Evolutionary conservation across 345 rosid species (phyloP).

Genomic region (Rhodamnia rubescens): DNA sequence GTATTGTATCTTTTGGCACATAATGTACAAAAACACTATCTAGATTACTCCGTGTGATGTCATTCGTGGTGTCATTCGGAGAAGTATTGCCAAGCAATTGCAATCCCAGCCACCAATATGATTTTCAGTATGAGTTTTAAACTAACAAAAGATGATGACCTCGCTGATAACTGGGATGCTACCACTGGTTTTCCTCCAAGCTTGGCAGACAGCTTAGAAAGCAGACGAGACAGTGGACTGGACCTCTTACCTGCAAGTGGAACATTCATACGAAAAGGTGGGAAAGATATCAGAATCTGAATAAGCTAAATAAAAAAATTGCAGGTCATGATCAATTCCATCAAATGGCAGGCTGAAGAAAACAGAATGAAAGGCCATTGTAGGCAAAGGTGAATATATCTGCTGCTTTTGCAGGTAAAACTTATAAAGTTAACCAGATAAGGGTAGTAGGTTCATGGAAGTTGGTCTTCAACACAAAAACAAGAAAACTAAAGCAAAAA

Average conservation of each 20-base stretch:
- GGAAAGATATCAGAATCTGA: background rate
- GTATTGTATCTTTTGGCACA: constrained; percentile 4
- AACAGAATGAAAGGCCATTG: background rate
- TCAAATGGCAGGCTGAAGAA: background rate
- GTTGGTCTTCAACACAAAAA: background rate
- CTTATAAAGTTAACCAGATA: background rate
- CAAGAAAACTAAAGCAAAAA: background rate
- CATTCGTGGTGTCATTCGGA: constrained; percentile 13
- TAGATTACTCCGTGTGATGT: background rate
- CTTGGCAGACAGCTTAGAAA: constrained; percentile 41
- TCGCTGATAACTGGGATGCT: constrained; percentile 4
- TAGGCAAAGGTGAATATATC: background rate
- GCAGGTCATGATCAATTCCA: background rate
- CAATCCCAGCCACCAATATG: constrained; percentile 46
- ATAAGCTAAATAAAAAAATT: background rate
- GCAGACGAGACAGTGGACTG: constrained; percentile 24
- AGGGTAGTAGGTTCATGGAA: background rate
- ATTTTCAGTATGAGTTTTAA: constrained; percentile 41
- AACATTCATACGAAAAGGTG: constrained; percentile 4
- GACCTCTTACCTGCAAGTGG: constrained; percentile 32
- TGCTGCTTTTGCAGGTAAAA: background rate
- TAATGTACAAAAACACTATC: constrained; percentile 9
- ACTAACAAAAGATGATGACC: constrained; percentile 19
- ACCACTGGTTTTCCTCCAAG: constrained; percentile 42
- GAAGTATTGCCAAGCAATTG: constrained; percentile 62